phyloP scores from a whole-genome alignment of 306 rosid genomes.

The Vigna trinervia region DNA sequence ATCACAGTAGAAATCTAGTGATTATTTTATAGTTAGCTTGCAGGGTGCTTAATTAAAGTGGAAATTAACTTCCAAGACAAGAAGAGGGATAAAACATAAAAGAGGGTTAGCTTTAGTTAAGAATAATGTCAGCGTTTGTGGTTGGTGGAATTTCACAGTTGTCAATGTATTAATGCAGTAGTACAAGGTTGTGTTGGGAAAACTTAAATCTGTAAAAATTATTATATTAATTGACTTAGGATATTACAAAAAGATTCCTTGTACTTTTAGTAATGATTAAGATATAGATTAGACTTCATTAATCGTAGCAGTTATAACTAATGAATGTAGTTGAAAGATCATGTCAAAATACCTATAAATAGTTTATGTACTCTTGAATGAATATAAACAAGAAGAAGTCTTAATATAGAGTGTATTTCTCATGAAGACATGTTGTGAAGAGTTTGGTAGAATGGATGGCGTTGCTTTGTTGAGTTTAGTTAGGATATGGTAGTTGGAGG shows the following conservation, averaged over 20 bases:
- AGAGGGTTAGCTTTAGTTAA: not conserved
- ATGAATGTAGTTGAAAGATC: too few species aligned
- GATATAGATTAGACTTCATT: too few species aligned
- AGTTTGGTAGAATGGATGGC: constrained; percentile 33
- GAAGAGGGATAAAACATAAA: not conserved
- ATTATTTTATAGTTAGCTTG: not conserved
- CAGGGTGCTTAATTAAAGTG: constrained; percentile 4
- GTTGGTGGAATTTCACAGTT: constrained; percentile 7
- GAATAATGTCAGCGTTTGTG: not conserved
- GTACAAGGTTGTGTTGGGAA: not conserved
- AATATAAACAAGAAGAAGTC: too few species aligned
- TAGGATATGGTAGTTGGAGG: constrained; percentile 13
- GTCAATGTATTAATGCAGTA: not conserved
- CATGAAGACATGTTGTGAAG: too few species aligned
- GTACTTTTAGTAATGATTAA: too few species aligned
- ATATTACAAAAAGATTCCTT: too few species aligned
- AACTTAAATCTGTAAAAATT: too few species aligned
- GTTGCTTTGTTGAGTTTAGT: constrained; percentile 17
- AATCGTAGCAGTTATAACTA: too few species aligned
- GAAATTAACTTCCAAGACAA: constrained; percentile 13
- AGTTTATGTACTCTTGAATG: too few species aligned
- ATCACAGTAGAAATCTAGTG: not conserved
- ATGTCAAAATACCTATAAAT: too few species aligned
- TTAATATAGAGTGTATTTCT: too few species aligned
- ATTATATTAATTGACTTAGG: too few species aligned